Evolutionary conservation across 306 rosid genomes (phyloP), one percentile per base, ranked within the genome.

Genomic region (Prosopis cineraria): DNA sequence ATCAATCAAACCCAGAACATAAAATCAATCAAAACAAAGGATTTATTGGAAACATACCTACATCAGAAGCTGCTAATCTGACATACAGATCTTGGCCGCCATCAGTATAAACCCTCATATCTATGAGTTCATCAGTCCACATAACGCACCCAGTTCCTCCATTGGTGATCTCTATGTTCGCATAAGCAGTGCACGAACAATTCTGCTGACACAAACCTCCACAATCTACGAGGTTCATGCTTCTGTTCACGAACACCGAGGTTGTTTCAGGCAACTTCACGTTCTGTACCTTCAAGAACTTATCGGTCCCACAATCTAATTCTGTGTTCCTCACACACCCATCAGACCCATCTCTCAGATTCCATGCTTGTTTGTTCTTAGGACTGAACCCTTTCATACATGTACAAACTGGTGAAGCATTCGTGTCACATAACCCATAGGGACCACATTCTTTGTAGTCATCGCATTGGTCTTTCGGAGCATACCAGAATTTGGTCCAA

Each of bases 391-490:
- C 96, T 6, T 0, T 74, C 50, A 82, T 7, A 36, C 98, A 94
- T 29, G 71, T 65, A 64, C 97, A 94, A 25, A 89, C 89, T 2
- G 97, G 98, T 0, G 93, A 92, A 1, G 76, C 68, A 36, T 91
- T 83, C 0, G 90, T 17, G 72, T 94, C 93, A 29, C 98, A 94
- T 0, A 94, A 24, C 0, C 96, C 96, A 39, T 78, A 87, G 0
- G 97, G 87, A 3, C 94, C 98, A 48, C 98, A 94, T 74, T 77
- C 83, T 2, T 8, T 58, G 77, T 89, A 93, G 6, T 3, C 0
- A 43, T 91, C 90, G 52, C 92, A 89, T 73, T 88, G 98, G 33
- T 93, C 98, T 63, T 91, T 91, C 0, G 96, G 91, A 0, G 96
- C 90, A 25, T 85, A 89, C 97, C 94, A 91, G 62, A 80, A 89